These are phyloP conservation scores for Aureobasidium namibiae DNA, from an alignment of 2,329 filamentous ascomycete species.

Conservation along the genomic window DNA sequence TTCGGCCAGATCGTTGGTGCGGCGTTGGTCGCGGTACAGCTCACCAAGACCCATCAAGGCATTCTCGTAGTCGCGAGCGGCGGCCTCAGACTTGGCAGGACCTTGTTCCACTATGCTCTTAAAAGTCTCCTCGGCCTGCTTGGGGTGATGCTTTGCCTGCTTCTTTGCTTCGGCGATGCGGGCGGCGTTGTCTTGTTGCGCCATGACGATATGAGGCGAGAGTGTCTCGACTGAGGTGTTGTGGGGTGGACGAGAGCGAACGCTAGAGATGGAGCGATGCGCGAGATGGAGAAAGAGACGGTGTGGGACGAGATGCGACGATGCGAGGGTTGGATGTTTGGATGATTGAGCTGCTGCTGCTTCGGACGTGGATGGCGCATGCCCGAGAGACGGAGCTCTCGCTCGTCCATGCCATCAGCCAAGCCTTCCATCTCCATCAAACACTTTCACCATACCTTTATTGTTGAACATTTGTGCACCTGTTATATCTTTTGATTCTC, in stretches of 20 bases:
- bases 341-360: background rate
- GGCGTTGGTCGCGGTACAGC: conserved; percentile 85
- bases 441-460: background rate
- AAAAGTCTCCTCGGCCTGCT: conserved; percentile 79
- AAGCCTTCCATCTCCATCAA: background rate
- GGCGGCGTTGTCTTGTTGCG: conserved; percentile 44
- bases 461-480: background rate
- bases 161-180: conserved; percentile 85
- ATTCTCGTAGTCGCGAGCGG: conserved; percentile 83
- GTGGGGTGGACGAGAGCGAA: background rate
- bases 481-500: background rate
- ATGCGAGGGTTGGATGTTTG: background rate
- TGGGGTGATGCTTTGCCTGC: conserved; percentile 69
- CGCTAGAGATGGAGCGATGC: background rate
- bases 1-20: conserved; percentile 72
- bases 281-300: background rate
- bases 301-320: background rate
- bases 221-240: background rate
- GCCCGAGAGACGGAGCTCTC: no score
- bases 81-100: conserved; percentile 75
- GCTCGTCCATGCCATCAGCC: conserved; percentile 1
- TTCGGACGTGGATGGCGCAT: no score
- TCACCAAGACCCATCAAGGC: conserved; percentile 83
- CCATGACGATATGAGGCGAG: conserved; percentile 32
- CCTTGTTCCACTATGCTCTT: conserved; percentile 82